A percentile compares a stretch with the other conserved stretches of the same genome.
phyloP scores from a whole-genome alignment of 2,329 filamentous ascomycete species.

The Alternaria alternata region DNA sequence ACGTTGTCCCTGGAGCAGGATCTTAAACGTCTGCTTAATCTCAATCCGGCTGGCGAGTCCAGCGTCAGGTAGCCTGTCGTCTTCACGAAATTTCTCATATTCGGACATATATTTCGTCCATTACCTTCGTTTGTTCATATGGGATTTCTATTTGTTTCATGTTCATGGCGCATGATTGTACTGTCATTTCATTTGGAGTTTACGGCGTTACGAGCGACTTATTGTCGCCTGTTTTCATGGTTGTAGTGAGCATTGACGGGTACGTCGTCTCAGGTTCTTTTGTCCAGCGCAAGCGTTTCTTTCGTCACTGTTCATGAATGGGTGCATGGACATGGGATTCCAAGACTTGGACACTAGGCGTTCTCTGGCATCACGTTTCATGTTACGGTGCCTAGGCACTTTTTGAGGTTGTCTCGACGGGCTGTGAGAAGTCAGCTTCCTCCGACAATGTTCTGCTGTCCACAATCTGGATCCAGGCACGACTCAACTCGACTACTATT shows the following conservation, averaged over 20 bases:
- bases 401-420: slow-evolving; percentile 22
- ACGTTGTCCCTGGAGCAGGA: slow-evolving; percentile 45
- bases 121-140: slow-evolving; percentile 36
- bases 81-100: slow-evolving; percentile 25
- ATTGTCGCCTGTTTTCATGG: slow-evolving; percentile 20
- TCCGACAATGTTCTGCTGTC: slow-evolving; percentile 31
- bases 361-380: slow-evolving; percentile 21
- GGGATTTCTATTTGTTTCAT: slow-evolving; percentile 24
- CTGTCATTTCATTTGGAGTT: slow-evolving; percentile 30
- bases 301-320: slow-evolving; percentile 25
- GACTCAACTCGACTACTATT: slow-evolving; percentile 32
- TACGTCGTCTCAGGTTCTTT: slow-evolving; percentile 14
- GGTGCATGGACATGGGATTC: slow-evolving; percentile 19
- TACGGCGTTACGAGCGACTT: slow-evolving; percentile 27
- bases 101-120: slow-evolving; percentile 34
- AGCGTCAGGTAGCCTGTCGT: slow-evolving; percentile 33
- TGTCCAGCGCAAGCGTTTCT: slow-evolving; percentile 15
- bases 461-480: slow-evolving; percentile 35
- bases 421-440: slow-evolving; percentile 24
- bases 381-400: slow-evolving; percentile 17
- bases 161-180: slow-evolving; percentile 30
- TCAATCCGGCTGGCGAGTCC: slow-evolving; percentile 33
- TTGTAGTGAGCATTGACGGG: slow-evolving; percentile 20
- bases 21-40: slow-evolving; percentile 48
- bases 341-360: slow-evolving; percentile 18